Conservation (phyloP, 208 protist genomes). For the Wallacemonas sp. region DNA sequence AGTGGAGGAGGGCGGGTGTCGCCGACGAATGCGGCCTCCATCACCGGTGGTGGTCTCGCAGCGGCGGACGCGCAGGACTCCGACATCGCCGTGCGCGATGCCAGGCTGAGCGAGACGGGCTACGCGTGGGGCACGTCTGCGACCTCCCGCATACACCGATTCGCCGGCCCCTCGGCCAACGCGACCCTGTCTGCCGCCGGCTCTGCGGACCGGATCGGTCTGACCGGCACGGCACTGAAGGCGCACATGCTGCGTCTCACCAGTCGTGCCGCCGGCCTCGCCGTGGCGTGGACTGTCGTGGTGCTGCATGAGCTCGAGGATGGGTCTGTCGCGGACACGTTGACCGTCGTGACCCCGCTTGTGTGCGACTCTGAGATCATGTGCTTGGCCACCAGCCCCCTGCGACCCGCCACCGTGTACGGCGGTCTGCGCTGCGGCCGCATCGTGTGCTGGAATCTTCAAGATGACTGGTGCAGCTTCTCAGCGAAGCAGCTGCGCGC, state of each 20-base stretch:
- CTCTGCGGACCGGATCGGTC: not conserved
- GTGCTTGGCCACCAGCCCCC: constrained; percentile 40
- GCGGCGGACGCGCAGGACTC: constrained; percentile 1
- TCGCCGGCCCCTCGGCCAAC: constrained; percentile 12
- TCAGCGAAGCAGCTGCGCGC: constrained; percentile 31
- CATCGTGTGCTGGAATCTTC: constrained; percentile 45
- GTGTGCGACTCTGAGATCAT: constrained; percentile 58
- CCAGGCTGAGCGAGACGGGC: constrained; percentile 25
- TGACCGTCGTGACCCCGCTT: constrained; percentile 48
- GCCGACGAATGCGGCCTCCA: not conserved
- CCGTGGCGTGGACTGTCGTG: constrained; percentile 52
- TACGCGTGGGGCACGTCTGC: constrained; percentile 36
- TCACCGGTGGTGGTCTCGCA: not conserved
- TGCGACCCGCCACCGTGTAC: constrained; percentile 35
- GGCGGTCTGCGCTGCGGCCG: constrained; percentile 53
- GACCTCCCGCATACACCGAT: constrained; percentile 3
- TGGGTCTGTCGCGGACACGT: constrained; percentile 13
- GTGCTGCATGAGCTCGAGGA: constrained; percentile 16
- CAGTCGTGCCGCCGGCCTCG: constrained; percentile 33
- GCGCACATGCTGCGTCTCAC: constrained; percentile 15
- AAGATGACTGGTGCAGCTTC: constrained; percentile 27
- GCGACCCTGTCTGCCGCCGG: not conserved
- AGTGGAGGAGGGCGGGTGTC: constrained; percentile 16
- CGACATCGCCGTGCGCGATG: constrained; percentile 1
- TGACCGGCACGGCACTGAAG: constrained; percentile 21